These are phyloP conservation scores for Rhodotorula babjevae DNA, from an alignment of 768 basidiomycete genomes.

Conservation along the genomic window DNA sequence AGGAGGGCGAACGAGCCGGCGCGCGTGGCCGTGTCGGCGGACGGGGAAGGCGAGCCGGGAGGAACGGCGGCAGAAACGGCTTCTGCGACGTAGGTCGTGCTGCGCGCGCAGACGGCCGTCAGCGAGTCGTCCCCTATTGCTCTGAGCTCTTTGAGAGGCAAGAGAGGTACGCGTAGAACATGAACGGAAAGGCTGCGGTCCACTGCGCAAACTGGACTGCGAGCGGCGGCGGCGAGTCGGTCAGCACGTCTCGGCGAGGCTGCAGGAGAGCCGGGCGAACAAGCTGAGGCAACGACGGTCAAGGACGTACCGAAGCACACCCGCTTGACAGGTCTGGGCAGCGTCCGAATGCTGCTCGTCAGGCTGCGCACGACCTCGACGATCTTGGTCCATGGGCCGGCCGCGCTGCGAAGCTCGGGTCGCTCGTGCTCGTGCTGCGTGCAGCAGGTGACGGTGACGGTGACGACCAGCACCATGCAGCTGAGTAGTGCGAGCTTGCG, in stretches of 20 bases:
- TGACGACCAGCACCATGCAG: constrained; percentile 68
- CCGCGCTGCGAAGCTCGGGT: neutral
- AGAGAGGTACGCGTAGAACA: constrained; percentile 23
- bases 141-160: neutral
- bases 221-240: no score
- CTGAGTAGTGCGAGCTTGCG: constrained; percentile 88
- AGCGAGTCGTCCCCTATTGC: constrained; percentile 1
- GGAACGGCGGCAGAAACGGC: constrained; percentile 18
- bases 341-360: constrained; percentile 11
- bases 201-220: constrained; percentile 40
- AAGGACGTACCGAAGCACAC: constrained; percentile 40
- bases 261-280: neutral
- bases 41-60: constrained; percentile 25
- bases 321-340: constrained; percentile 37
- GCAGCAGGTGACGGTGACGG: constrained; percentile 83
- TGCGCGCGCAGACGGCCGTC: no score
- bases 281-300: no score
- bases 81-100: constrained; percentile 40
- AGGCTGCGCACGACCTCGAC: constrained; percentile 48
- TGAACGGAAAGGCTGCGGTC: constrained; percentile 38
- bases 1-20: constrained; percentile 80
- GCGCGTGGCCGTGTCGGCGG: constrained; percentile 64
- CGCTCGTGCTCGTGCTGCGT: constrained; percentile 54
- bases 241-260: neutral
- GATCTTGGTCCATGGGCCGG: neutral